Base-by-base conservation (phyloP, 176 grass and related monocot genomes). In the Pharus latifolius region DNA sequence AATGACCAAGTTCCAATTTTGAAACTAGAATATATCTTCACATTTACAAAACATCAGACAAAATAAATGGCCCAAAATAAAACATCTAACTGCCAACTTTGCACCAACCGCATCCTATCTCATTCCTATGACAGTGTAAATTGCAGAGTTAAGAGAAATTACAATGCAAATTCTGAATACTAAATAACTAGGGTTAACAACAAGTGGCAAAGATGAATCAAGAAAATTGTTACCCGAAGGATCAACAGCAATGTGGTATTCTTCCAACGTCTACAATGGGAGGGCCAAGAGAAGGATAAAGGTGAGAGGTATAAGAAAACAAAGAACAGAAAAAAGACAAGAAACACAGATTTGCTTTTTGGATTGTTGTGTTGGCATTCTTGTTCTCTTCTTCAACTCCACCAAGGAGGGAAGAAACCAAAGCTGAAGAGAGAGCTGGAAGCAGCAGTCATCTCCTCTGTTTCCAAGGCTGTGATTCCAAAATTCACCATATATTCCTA, bases 321-420 rank as follows among this genome's bases (percentile, higher is more conserved):
- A 76, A 57, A 56, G 33, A 70, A 59, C 64, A 75, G 15, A 53
- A 80, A 7, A 42, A 69, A 80, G 70, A 43, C 63, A 62, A 74
- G 35, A 55, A 67, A 74, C 19, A 41, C 45, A 55, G 2, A 55
- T 30, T 74, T 67, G 27, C 14, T 26, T 41, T 60, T 63, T 76
- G 3, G 67, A 65, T 18, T 19, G 65, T 40, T 70, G 27, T 70
- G 31, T 18, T 80, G 33, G 26, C 49, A 71, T 71, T 81, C 42
- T 71, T 81, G 77, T 76, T 65, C 59, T 64, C 42, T 86, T 70
- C 70, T 43, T 85, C 65, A 42, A 43, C 24, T 58, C 70, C 70
- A 67, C 17, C 82, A 70, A 75, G 30, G 49, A 56, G 60, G 57
- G 83, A 86, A 80, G 65, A 86, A 86, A 86, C 77, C 71, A 76